These are phyloP conservation scores for Tagetes erecta DNA, from an alignment of 129 eudicot genomes.

Conservation along the genomic window DNA sequence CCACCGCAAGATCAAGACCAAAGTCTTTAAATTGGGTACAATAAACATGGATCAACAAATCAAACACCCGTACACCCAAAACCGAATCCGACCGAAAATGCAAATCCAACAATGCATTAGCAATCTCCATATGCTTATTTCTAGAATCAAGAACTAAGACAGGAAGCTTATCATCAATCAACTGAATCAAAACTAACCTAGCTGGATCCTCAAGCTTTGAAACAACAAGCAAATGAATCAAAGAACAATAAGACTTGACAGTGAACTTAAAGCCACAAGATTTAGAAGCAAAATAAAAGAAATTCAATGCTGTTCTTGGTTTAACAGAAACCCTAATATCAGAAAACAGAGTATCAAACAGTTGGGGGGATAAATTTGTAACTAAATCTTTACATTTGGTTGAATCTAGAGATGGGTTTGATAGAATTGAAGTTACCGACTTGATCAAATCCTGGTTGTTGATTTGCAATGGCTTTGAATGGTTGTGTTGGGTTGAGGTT, in stretches of 20 bases:
- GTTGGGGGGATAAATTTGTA: constrained; percentile 46
- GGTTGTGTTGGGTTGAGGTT: constrained; percentile 27
- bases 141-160: constrained; percentile 35
- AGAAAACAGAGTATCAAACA: constrained; percentile 57
- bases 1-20: constrained; percentile 50
- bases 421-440: constrained; percentile 59
- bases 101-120: constrained; percentile 38
- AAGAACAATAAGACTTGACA: constrained; percentile 61
- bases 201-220: constrained; percentile 54
- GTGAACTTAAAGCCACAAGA: constrained; percentile 53
- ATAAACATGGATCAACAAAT: constrained; percentile 73
- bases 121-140: constrained; percentile 54
- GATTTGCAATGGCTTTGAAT: constrained; percentile 18
- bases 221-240: constrained; percentile 63
- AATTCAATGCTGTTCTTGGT: constrained; percentile 52
- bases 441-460: constrained; percentile 34
- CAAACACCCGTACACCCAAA: constrained; percentile 37
- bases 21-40: constrained; percentile 50
- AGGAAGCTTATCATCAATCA: constrained; percentile 59
- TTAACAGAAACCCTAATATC: constrained; percentile 44
- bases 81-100: constrained; percentile 17
- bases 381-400: constrained; percentile 54
- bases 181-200: constrained; percentile 59
- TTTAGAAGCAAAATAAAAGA: constrained; percentile 50
- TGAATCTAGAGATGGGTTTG: constrained; percentile 50